phyloP scores from a whole-genome alignment of 1,284 basidiomycete species.

The Cutaneotrichosporon cutaneum region DNA sequence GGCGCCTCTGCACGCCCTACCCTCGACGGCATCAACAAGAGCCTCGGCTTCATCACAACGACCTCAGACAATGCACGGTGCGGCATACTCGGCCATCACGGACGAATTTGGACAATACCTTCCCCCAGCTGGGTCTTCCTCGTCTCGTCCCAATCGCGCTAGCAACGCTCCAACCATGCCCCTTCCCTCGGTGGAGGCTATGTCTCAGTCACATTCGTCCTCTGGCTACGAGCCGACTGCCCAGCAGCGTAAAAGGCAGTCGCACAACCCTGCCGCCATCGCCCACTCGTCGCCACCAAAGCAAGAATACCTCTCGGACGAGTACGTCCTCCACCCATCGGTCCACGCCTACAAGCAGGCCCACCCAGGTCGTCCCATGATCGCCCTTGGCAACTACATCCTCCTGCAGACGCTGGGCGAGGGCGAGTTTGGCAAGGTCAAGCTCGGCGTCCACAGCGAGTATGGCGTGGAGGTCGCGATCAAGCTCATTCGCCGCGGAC shows the following conservation, averaged over 20 bases:
- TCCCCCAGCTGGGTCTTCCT: conserved; percentile 5
- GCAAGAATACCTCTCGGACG: conserved; percentile 48
- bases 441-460: conserved; percentile 88
- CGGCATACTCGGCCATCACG: conserved; percentile 20
- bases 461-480: conserved; percentile 99
- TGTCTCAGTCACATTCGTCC: conserved; percentile 15
- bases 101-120: conserved; percentile 28
- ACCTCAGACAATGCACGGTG: conserved; percentile 15
- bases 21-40: conserved; percentile 23
- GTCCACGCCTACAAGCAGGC: conserved; percentile 78
- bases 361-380: conserved; percentile 79
- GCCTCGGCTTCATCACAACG: conserved; percentile 22
- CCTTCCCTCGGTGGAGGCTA: conserved; percentile 29
- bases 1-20: conserved; percentile 15
- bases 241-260: conserved; percentile 40
- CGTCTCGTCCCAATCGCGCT: conserved; percentile 16
- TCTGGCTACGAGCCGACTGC: conserved; percentile 17
- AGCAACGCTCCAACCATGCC: conserved; percentile 36
- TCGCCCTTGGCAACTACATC: conserved; percentile 93
- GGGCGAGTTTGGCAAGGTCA: conserved; percentile 99
- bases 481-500: conserved; percentile 92
- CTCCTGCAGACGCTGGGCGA: conserved; percentile 92
- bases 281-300: conserved; percentile 37
- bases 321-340: conserved; percentile 66
- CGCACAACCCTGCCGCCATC: conserved; percentile 47